Percentiles rank a stretch among this genome's conserved stretches.
These are phyloP conservation scores for Phytophthora kernoviae DNA, from an alignment of 352 stramenopile species.

Conservation along the genomic window DNA sequence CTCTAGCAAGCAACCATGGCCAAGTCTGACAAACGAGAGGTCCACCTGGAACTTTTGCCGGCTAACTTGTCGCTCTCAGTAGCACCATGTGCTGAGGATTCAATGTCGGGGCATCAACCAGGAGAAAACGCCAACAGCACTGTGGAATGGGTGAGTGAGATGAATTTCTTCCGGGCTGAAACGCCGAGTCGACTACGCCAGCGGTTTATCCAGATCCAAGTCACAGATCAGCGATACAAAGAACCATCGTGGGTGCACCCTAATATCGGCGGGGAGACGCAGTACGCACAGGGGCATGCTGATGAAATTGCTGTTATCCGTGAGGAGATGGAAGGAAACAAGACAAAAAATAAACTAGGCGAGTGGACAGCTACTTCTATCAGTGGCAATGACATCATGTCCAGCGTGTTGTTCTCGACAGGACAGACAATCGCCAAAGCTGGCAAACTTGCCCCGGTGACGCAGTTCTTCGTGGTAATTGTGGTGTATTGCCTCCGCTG, in stretches of 20 bases:
- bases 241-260: constrained; percentile 70
- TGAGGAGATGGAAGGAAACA: constrained; percentile 26
- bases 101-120: constrained; percentile 18
- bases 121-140: constrained; percentile 3
- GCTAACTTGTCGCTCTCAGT: constrained; percentile 4
- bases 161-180: constrained; percentile 40
- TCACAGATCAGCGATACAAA: constrained; percentile 63
- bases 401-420: constrained; percentile 81
- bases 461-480: constrained; percentile 72
- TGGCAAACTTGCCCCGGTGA: constrained; percentile 81
- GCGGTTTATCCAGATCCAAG: constrained; percentile 68
- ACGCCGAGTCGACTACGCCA: constrained; percentile 56
- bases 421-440: constrained; percentile 54
- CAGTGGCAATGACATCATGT: constrained; percentile 91
- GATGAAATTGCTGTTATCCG: constrained; percentile 41
- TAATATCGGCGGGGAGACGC: constrained; percentile 63
- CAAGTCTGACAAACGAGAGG: constrained; percentile 6
- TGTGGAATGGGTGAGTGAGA: constrained; percentile 31
- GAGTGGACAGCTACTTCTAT: constrained; percentile 89
- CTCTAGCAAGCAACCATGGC: constrained; percentile 1
- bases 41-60: constrained; percentile 19
- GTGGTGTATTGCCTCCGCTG: constrained; percentile 70
- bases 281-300: constrained; percentile 36
- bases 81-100: too few relatives aligned
- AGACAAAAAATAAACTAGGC: constrained; percentile 45